Percentiles rank a stretch among this genome's conserved stretches.
These are phyloP conservation scores for Plasmodium fragile DNA, from an alignment of 169 alveolate species.

Conservation along the genomic window DNA sequence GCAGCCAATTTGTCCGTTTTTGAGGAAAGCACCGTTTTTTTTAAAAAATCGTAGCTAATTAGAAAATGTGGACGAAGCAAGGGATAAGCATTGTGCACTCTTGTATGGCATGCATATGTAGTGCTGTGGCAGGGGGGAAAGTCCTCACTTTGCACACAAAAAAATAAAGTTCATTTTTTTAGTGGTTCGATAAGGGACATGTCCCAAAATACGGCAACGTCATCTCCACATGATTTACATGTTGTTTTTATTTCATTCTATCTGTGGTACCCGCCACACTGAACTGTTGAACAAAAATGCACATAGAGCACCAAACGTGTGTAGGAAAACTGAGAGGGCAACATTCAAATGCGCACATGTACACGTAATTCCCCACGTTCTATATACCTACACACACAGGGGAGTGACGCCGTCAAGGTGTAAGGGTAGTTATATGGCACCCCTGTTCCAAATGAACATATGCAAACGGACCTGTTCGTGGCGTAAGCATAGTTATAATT, in stretches of 20 bases:
- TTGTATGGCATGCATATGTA: not conserved
- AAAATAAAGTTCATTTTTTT: not conserved
- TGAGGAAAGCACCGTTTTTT: not conserved
- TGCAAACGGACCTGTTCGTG: not conserved
- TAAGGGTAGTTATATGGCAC: not conserved
- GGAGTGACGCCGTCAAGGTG: not conserved
- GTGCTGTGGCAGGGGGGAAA: not conserved
- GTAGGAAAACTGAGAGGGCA: not conserved
- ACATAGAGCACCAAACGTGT: not conserved
- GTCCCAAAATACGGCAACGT: not conserved
- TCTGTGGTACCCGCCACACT: not conserved
- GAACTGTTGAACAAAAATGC: not conserved
- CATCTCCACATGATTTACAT: not conserved
- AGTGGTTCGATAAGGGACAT: conserved; percentile 1
- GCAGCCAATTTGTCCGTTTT: not conserved
- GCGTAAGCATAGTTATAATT: not conserved
- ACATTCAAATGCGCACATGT: not conserved
- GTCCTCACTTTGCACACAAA: not conserved
- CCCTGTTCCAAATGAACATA: not conserved
- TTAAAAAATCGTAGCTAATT: not conserved
- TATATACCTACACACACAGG: not conserved
- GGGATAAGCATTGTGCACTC: not conserved
- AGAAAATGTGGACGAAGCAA: not conserved
- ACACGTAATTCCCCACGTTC: not conserved
- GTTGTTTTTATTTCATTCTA: not conserved